Evolutionary conservation across 2,329 filamentous ascomycete species (phyloP), one percentile per base, ranked within the genome.

Genomic region (Eutypella sp.): DNA sequence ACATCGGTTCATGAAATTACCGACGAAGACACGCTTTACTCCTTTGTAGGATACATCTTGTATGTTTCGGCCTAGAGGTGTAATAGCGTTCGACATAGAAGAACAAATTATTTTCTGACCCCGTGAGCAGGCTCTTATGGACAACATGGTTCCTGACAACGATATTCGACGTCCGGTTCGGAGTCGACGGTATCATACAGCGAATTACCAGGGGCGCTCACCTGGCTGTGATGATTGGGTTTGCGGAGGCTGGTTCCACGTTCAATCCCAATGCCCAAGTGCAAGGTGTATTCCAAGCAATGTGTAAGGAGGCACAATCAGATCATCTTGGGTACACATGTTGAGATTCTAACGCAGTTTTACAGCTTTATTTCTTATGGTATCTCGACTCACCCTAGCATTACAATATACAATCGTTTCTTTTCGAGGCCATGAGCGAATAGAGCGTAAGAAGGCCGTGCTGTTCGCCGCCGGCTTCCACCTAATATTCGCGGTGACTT

Each of bases 101-200:
- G 20, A n/a, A 25, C 7, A 9, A 25, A 15, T 9, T 8, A 16
- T n/a, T n/a, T 19, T 25, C 39, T 42, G 20, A 42, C 13, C 16
- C 9, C 18, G 16, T 7, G 13, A 19, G 18, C 42, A 44, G 42
- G 10, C 62, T 77, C n/a, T 64, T 75, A 5, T 77, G 73, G 74
- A 70, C 75, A 48, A 75, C 71, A 15, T 78, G 75, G 74, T 69
- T 76, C 40, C 73, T 76, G 55, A 69, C 74, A 41, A 69, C 68
- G 10, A 60, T 78, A 4, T 76, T 73, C 56, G 74, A 78, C 53
- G 68, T 77, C 15, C 72, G 74, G 2, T 78, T 78, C 53, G 66
- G 67, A 4, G 57, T 67, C 44, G 74, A 78, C 52, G 70, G 65
- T 4, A 59, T 76, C 13, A 73, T 76, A 49, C 71, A 75, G 49